Conservation (phyloP, 768 basidiomycete species). For the Mycena vitilis region DNA sequence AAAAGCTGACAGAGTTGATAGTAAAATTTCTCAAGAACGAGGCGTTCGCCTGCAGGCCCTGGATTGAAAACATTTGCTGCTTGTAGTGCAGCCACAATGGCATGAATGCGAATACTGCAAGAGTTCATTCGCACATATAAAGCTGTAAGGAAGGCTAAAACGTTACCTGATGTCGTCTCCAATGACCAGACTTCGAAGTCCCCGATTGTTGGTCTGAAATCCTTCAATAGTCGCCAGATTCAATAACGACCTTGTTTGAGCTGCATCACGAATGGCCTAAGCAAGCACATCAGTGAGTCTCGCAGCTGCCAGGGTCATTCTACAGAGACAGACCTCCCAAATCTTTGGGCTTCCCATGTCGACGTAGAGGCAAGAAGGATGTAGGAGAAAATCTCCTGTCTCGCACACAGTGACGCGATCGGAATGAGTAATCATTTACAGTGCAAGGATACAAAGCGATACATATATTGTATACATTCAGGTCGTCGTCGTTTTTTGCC, state of each 20-base stretch:
- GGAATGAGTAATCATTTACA: not conserved
- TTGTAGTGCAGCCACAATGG: not conserved
- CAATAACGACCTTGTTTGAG: not conserved
- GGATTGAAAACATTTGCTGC: not conserved
- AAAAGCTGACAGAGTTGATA: slow-evolving; percentile 7
- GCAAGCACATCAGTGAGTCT: not conserved
- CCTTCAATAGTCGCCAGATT: slow-evolving; percentile 7
- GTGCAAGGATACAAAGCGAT: not conserved
- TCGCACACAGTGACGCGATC: not conserved
- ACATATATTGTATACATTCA: not conserved
- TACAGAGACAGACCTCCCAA: not conserved
- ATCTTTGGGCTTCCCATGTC: not conserved
- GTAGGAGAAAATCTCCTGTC: not conserved
- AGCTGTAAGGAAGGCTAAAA: too few species aligned
- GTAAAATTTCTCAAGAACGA: not conserved
- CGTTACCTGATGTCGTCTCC: slow-evolving; percentile 9
- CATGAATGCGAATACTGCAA: not conserved
- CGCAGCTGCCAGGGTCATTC: not conserved
- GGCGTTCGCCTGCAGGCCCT: not conserved
- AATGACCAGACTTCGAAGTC: not conserved
- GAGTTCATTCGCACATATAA: too few species aligned
- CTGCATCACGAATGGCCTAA: not conserved
- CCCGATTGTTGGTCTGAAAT: not conserved
- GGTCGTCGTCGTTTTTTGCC: not conserved
- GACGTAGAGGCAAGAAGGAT: not conserved